Percentiles rank a stretch among this genome's conserved stretches.
These are phyloP conservation scores for Thelonectria olida DNA, from an alignment of 2,329 filamentous ascomycete species.

Conservation along the genomic window DNA sequence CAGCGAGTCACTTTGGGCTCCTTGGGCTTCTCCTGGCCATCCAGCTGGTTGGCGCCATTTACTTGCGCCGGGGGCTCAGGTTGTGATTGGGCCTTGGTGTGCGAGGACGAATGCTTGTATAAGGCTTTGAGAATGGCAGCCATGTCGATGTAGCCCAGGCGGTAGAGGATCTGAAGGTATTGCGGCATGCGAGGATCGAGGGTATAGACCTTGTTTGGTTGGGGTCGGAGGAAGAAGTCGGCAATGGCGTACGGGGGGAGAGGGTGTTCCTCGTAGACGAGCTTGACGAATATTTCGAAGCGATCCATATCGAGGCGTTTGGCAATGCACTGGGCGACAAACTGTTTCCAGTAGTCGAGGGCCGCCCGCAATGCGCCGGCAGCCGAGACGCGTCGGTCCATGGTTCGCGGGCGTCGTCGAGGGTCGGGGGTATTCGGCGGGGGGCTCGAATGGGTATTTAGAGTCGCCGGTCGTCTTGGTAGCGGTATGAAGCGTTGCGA, in stretches of 20 bases:
- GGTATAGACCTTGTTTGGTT: slow-evolving; percentile 55
- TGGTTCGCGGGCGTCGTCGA: slow-evolving; percentile 18
- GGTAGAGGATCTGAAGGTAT: slow-evolving; percentile 67
- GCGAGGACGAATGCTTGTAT: slow-evolving; percentile 65
- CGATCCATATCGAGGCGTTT: slow-evolving; percentile 61
- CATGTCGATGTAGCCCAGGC: slow-evolving; percentile 61
- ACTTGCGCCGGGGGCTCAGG: slow-evolving; percentile 21
- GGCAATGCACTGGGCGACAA: slow-evolving; percentile 60
- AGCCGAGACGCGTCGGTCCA: slow-evolving; percentile 39
- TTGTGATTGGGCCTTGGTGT: slow-evolving; percentile 42
- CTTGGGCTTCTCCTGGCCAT: slow-evolving; percentile 30
- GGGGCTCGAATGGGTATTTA: no score
- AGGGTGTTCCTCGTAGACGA: slow-evolving; percentile 61
- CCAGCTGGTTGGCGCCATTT: slow-evolving; percentile 34
- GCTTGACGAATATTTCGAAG: slow-evolving; percentile 61
- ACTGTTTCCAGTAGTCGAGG: slow-evolving; percentile 57
- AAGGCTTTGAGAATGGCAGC: slow-evolving; percentile 64
- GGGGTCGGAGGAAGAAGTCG: slow-evolving; percentile 67
- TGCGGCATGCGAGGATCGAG: slow-evolving; percentile 67
- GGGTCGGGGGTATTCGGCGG: neutral
- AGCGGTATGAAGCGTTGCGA: neutral
- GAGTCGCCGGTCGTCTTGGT: neutral
- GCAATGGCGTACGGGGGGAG: slow-evolving; percentile 62
- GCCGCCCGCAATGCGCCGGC: slow-evolving; percentile 40
- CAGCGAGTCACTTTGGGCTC: slow-evolving; percentile 51